phyloP scores from a whole-genome alignment of 2,329 filamentous ascomycete genomes.

The Diaporthe ilicicola region DNA sequence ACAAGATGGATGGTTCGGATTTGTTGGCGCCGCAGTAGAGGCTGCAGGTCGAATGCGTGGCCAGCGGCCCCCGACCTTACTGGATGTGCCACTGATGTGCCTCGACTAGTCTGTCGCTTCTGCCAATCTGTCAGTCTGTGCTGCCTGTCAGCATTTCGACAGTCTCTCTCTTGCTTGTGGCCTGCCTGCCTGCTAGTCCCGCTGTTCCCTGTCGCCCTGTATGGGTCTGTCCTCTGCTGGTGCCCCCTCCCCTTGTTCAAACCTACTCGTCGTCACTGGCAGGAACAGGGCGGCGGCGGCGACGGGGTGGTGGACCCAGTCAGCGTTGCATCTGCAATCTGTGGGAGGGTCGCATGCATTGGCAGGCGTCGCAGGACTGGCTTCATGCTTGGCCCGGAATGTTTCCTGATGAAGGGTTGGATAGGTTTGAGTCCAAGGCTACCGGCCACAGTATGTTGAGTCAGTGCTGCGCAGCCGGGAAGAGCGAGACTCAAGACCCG shows the following conservation, averaged over 20 bases:
- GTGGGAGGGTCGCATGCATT: conserved; percentile 27
- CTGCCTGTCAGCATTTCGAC: conserved; percentile 16
- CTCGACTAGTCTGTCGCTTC: not conserved
- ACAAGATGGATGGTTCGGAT: conserved; percentile 25
- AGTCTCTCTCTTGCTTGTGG: not conserved
- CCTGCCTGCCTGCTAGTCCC: not conserved
- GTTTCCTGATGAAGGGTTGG: conserved; percentile 24
- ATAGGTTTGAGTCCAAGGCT: conserved; percentile 22
- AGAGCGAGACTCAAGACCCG: not conserved
- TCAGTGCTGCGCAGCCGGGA: conserved; percentile 15
- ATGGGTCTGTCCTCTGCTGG: not conserved
- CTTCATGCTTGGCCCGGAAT: conserved; percentile 21
- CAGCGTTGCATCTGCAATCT: conserved; percentile 30
- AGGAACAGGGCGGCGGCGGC: conserved; percentile 12
- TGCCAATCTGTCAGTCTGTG: conserved; percentile 22
- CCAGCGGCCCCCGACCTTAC: conserved; percentile 23
- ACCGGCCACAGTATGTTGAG: conserved; percentile 19
- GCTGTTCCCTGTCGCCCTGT: not conserved
- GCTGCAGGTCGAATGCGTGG: conserved; percentile 30
- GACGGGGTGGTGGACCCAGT: conserved; percentile 21
- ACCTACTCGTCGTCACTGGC: conserved; percentile 3
- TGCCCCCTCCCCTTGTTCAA: not conserved
- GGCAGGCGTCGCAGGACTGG: conserved; percentile 22
- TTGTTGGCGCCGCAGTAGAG: conserved; percentile 34
- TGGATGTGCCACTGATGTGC: not conserved